Base-by-base conservation (phyloP, 768 basidiomycete genomes). In the Rubroboletus satanas region DNA sequence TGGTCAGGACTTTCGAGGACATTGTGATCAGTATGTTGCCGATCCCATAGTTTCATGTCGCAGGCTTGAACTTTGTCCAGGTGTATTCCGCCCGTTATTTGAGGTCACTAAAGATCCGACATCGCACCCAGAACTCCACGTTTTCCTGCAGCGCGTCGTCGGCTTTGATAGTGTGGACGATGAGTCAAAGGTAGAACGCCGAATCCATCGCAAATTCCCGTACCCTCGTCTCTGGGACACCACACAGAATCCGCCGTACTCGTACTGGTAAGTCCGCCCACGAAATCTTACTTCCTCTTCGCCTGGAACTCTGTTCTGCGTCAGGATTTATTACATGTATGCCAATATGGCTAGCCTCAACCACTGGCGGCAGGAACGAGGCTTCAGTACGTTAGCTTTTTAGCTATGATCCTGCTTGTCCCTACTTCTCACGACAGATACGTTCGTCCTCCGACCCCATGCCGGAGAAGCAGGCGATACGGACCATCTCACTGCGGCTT, bases 121-220 rank as follows among this genome's bases (percentile, higher is more conserved):
- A 3, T 84, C 82, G 2, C 96, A 98, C 64, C 97, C 96, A 0
- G 95, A 98, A 64, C 78, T 99, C 11, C 96, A 98, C 66, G 78
- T 96, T 35, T 95, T 99, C 75, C 75, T 99, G 33, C 94, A 97
- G 71, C 86, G 97, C 6, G 94, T 98, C 7, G 72, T 98, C 49
- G 97, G 97, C 6, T 97, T 99, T 66, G 97, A 98, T 64, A 94
- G 88, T n/a, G 97, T 99, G 21, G 97, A 99, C 62, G 97, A 99
- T 63, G 97, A 99, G 73, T 94, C 91, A 2, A 98, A 98, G 73
- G 77, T 84, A 0, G 97, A 99, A 71, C 77, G 93, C 52, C 78
- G 97, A 28, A 85, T 97, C 43, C 89, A 97, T 67, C 88, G 87
- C 65, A 98, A 97, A 68, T 97, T 90, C 75, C 95, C 95, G 0